A percentile compares a stretch with the other conserved stretches of the same genome.
phyloP scores from a whole-genome alignment of 768 basidiomycete genomes.

The Pleurotus tuber-regium region DNA sequence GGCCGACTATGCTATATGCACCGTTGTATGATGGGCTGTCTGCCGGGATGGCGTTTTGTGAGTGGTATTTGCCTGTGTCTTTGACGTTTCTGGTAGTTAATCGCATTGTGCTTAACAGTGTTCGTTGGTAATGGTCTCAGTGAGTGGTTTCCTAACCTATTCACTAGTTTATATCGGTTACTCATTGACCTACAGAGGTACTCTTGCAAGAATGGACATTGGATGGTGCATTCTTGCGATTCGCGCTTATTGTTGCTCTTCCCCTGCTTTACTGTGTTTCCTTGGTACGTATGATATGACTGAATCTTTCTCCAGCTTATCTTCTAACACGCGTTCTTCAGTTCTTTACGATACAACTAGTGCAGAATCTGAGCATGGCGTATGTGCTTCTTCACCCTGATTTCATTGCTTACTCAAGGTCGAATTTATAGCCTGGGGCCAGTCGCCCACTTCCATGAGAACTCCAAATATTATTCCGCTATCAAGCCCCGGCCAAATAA shows the following conservation, averaged over 20 bases:
- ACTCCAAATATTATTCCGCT: constrained; percentile 80
- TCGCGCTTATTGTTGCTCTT: constrained; percentile 55
- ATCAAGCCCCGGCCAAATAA: constrained; percentile 50
- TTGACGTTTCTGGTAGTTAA: constrained; percentile 27
- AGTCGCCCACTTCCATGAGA: constrained; percentile 74
- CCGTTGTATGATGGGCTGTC: constrained; percentile 66
- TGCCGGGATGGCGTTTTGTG: constrained; percentile 54
- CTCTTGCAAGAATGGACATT: constrained; percentile 65
- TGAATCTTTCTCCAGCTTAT: constrained; percentile 29
- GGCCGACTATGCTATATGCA: constrained; percentile 48
- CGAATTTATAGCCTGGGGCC: constrained; percentile 63
- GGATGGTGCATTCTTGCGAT: constrained; percentile 59
- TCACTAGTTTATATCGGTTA: background rate
- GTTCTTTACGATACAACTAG: constrained; percentile 77
- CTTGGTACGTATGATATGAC: constrained; percentile 36
- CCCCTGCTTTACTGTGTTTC: constrained; percentile 78
- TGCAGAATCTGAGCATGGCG: constrained; percentile 68
- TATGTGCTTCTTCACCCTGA: constrained; percentile 27
- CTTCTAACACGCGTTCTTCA: constrained; percentile 19
- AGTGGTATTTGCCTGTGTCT: constrained; percentile 35
- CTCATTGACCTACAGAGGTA: constrained; percentile 24
- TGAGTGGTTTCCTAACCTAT: constrained; percentile 19
- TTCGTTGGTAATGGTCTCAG: constrained; percentile 67
- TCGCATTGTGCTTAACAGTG: constrained; percentile 43
- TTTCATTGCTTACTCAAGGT: constrained; percentile 39